Evolutionary conservation across 345 rosid genomes (phyloP).

Genomic region (Eucalyptus dawsonii): DNA sequence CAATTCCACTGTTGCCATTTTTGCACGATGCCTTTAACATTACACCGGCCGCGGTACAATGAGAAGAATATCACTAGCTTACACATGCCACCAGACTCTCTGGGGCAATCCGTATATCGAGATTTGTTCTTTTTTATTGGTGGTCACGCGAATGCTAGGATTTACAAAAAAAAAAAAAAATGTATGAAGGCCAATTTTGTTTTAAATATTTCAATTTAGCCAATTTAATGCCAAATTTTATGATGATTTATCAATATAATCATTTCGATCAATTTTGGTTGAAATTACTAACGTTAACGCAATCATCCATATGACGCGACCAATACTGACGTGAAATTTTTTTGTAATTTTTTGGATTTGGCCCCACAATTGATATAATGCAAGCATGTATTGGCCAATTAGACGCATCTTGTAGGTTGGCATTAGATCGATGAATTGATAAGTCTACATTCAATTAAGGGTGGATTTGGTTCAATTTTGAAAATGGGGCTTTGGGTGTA

Average conservation of each 20-base stretch:
- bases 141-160: not conserved
- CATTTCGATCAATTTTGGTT: not conserved
- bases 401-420: not conserved
- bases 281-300: fast-evolving
- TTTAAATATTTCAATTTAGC: no score
- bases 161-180: no score
- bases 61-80: not conserved
- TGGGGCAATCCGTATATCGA: fast-evolving
- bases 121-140: not conserved
- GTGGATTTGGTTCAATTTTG: no score
- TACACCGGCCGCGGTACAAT: not conserved
- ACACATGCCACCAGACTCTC: not conserved
- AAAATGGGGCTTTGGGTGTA: no score
- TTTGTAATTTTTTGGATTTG: not conserved
- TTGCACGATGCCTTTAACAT: not conserved
- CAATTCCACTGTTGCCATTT: not conserved
- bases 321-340: fast-evolving
- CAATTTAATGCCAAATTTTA: fast-evolving
- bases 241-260: not conserved
- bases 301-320: fast-evolving
- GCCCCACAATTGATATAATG: not conserved
- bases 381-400: not conserved
- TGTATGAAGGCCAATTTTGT: fast-evolving
- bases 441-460: no score
- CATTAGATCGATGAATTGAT: not conserved